phyloP scores from a whole-genome alignment of 257 asterid genomes.

The Lantana camara region DNA sequence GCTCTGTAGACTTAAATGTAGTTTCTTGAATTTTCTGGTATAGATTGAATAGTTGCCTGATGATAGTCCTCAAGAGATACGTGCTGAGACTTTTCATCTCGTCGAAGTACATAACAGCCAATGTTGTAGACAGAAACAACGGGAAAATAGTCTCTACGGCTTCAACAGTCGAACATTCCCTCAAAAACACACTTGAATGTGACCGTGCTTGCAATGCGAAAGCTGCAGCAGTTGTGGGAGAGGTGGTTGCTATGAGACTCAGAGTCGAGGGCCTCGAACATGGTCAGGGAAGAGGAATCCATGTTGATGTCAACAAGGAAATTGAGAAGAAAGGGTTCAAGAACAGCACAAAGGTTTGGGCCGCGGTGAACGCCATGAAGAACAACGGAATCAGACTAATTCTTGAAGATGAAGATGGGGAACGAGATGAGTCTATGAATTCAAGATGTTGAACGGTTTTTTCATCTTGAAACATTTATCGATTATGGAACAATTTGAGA shows the following conservation, averaged over 20 bases:
- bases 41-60: conserved; percentile 29
- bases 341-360: conserved; percentile 72
- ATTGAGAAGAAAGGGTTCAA: conserved; percentile 78
- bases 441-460: conserved; percentile 27
- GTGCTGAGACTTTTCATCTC: conserved; percentile 78
- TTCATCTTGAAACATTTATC: no score
- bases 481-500: no score
- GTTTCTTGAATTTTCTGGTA: neutral
- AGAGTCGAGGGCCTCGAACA: conserved; percentile 82
- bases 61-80: conserved; percentile 74
- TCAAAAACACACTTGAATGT: conserved; percentile 69
- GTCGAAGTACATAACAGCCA: conserved; percentile 79
- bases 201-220: conserved; percentile 85
- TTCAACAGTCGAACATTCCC: conserved; percentile 72
- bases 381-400: conserved; percentile 59
- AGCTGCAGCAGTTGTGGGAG: conserved; percentile 87
- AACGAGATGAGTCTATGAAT: conserved; percentile 18
- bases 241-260: conserved; percentile 86
- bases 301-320: conserved; percentile 70
- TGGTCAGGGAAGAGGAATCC: conserved; percentile 77
- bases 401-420: conserved; percentile 58
- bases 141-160: conserved; percentile 73
- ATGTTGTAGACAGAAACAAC: conserved; percentile 76
- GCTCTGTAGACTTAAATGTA: no score
- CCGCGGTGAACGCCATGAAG: conserved; percentile 62